These are phyloP conservation scores for Dunaliella sp. DNA, from an alignment of 139 green algal species.

Conservation along the genomic window DNA sequence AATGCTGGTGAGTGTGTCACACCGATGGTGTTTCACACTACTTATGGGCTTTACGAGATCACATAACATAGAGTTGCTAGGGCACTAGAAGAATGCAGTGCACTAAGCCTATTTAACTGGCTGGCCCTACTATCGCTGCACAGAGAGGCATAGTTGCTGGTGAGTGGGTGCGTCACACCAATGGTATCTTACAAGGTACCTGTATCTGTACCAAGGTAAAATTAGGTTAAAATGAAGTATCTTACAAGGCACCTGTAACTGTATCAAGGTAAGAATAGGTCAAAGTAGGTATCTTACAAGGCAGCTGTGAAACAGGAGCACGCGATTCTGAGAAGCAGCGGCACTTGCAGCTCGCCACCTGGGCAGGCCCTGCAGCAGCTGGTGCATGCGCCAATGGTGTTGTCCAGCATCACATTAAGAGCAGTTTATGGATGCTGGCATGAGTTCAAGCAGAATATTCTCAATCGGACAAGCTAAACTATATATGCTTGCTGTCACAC, in stretches of 20 bases:
- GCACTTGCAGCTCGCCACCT: not conserved
- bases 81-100: too few species aligned
- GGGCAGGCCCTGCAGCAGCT: not conserved
- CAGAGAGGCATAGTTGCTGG: not conserved
- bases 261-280: not conserved
- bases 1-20: not conserved
- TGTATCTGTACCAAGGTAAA: not conserved
- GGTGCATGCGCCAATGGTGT: not conserved
- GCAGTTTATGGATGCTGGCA: not conserved
- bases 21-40: not conserved
- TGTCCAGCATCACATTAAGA: not conserved
- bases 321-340: not conserved
- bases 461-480: not conserved
- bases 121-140: not conserved
- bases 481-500: not conserved
- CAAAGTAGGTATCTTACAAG: not conserved
- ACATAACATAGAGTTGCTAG: not conserved
- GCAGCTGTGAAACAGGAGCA: not conserved
- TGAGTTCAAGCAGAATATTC: not conserved
- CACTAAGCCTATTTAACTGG: too few species aligned
- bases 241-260: not conserved
- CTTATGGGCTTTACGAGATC: not conserved
- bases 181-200: not conserved
- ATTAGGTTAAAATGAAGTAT: not conserved
- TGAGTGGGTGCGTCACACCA: not conserved